These are phyloP conservation scores for Solanum etuberosum DNA, from an alignment of 257 asterid species.

Conservation along the genomic window DNA sequence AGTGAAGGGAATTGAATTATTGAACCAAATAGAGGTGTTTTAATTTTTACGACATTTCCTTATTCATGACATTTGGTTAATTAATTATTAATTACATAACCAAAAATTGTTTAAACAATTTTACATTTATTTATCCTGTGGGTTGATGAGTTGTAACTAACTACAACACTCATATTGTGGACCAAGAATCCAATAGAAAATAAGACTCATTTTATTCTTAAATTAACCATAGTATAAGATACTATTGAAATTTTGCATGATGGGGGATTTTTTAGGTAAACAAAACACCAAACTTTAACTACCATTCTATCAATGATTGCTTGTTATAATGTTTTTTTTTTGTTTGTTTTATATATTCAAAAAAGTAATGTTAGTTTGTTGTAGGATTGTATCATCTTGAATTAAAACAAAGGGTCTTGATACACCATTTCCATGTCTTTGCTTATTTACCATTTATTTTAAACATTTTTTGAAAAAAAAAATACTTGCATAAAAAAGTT, in stretches of 20 bases:
- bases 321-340: background rate
- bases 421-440: background rate
- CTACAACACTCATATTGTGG: background rate
- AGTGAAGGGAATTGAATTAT: background rate
- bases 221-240: background rate
- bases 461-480: no score
- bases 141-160: constrained; percentile 28
- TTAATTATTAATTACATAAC: background rate
- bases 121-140: background rate
- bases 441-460: background rate
- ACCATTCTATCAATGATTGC: background rate
- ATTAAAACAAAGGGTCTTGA: background rate
- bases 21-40: background rate
- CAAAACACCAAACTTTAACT: constrained; percentile 33
- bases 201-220: background rate
- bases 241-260: background rate
- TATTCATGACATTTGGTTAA: background rate
- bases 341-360: background rate
- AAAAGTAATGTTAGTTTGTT: background rate
- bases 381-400: background rate
- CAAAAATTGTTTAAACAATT: background rate
- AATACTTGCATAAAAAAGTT: no score
- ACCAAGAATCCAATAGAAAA: background rate
- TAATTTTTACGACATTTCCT: background rate
- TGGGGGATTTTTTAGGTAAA: constrained; percentile 19